Base-by-base conservation (phyloP, 1,139 yeast genomes). In the Zygosaccharomyces sapae region DNA sequence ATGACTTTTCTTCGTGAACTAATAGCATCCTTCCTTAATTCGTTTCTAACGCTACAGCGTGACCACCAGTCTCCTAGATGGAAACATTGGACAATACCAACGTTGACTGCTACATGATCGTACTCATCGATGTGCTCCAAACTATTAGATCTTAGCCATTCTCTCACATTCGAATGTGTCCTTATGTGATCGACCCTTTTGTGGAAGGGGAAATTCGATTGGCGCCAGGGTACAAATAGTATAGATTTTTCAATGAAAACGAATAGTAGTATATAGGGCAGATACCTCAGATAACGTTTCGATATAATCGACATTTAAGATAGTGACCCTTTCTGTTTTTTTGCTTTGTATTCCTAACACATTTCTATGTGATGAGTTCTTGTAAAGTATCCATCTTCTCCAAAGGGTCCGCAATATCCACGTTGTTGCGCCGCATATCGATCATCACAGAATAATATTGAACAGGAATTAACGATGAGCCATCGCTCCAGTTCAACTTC, bases 61-160 rank as follows among this genome's bases (percentile, higher is more conserved):
- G 52, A 46, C 43, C 49, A 43, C 13, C 40, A 35, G 3, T 38
- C 50, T 4, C 56, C 56, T 1, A 54, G 12, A 43, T 60, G 60
- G 25, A 50, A 50, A 41, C 66, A 61, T 18, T 47, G 42, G 18
- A 45, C 25, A 9, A 40, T 34, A 5, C 62, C 65, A 6, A 60
- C 36, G 38, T 56, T 55, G 2, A 55, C 45, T 6, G 51, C 48
- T 6, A 56, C 38, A 8, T 45, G 45, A 19, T 45, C 44, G 16
- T 27, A 24, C 6, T 41, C 19, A 13, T 44, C 38, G 3, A 35
- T 4, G 4, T 35, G 22, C 7, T 45, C 48, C 24, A 44, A 13
- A n/a, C 30, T 43, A 20, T 44, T 40, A 33, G 38, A 29, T 6
- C 38, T 8, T 8, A 45, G 41, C 46, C 45, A 41, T 8, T 38